Base-by-base conservation (phyloP, 768 basidiomycete genomes). In the Imleria badia region DNA sequence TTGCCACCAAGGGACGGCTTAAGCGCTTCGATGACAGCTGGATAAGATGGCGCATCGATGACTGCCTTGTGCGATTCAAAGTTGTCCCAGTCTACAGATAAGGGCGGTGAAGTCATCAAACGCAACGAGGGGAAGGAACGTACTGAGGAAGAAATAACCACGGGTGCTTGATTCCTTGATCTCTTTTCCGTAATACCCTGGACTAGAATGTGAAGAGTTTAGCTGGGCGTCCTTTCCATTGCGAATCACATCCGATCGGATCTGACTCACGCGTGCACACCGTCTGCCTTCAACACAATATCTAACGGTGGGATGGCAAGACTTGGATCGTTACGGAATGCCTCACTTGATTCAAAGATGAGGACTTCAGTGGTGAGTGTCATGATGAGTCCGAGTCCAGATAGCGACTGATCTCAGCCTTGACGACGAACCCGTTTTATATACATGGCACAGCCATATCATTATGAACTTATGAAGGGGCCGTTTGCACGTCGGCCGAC, bases 1-100 rank as follows among this genome's bases (percentile, higher is more conserved):
- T 45, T 23, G 19, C 54, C 54, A n/a, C 41, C 43, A 7, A 66
- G 1, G 31, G 48, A 31, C 17, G 53, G 54, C 17, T 29, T 39
- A 33, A 66, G 55, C 6, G 17, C 15, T 13, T 23, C 39, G 12
- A 41, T 0, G 35, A 70, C 26, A 3, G 3, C 35, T 8, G 33
- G 6, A 26, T 64, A 64, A 5, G 35, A 31, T 2, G 51, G 30
- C 11, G 17, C 38, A 4, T 57, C 20, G 1, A 62, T 59, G 35
- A 64, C 1, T 1, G 55, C 52, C 35, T 56, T 33, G 54, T 69
- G 69, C 17, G 56, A 35, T 9, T 68, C 61, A 10, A 48, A 55
- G 38, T 13, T 64, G 13, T 66, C 69, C 67, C 66, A 68, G 48
- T 70, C 69, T 70, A 26, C 10, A 12, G 19, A 41, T 10, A 23